Evolutionary conservation across 2,329 filamentous ascomycete species (phyloP), one percentile per base, ranked within the genome.

Genomic region (Emmonsiellopsis sp.): DNA sequence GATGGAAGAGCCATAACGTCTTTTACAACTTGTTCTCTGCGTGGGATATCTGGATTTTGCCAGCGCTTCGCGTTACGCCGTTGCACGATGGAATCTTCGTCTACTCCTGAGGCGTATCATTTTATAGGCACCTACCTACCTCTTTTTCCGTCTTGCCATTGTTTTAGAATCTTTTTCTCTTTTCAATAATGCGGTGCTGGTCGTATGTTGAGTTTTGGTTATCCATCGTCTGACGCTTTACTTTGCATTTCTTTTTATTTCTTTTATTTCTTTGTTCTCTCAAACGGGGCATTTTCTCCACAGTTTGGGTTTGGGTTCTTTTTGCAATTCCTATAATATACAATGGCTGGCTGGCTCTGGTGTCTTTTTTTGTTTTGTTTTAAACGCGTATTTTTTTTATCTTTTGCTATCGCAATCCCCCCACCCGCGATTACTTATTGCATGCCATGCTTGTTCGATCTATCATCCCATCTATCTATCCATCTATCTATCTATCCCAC

Each of bases 1-100:
- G 34, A 55, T 60, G 55, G 59, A 61, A 46, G 59, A 60, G 51
- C 56, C 57, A 46, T 59, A 37, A 55, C 31, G 11, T 1, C 3
- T 26, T 26, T 26, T 5, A 1, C 20, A 26, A 26, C 20, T 26
- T 26, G 13, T 40, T 13, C n/a, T 37, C 9, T 38, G 16, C 10
- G 5, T 49, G n/a, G 20, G 16, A 20, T 40, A 40, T 30, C n/a
- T n/a, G 34, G 11, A 34, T 42, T 31, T 38, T 49, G 13, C 30
- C 42, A 26, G 20, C 20, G 20, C 20, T 26, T 26, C 20, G 20
- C 20, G 3, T 26, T 26, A 26, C 20, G 20, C 5, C 20, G 20
- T 5, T 26, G 20, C 20, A 26, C 20, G 20, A 26, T 26, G 20
- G 20, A 26, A 26, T 26, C 20, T 26, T 26, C 20, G 20, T 26